Evolutionary conservation across 2,329 filamentous ascomycete genomes (phyloP), one percentile per base, ranked within the genome.

Genomic region (Alternaria gaisen): DNA sequence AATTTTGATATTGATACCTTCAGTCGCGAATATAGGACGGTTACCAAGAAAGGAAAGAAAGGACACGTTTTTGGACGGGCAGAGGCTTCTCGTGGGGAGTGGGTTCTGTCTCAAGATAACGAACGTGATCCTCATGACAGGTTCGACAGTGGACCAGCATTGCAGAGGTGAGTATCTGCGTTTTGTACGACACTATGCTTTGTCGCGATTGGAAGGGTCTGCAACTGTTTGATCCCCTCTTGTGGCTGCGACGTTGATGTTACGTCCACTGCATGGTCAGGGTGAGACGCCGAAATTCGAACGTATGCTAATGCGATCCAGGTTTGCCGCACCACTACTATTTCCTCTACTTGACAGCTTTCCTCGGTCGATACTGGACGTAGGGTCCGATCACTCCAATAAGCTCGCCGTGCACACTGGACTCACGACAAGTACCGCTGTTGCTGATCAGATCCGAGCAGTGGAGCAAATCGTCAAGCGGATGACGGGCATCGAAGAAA

Each of bases 321-420:
- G 83, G 61, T 88, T 86, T 70, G 80, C 83, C 46, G 80, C 79
- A 42, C 63, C 79, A 2, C 83, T 94, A 8, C 81, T 85, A 1
- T 95, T 93, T 72, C 93, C 94, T 1, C 74, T 94, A 28, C 84
- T 97, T 34, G 89, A 95, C 73, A 97, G 93, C 76, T 97, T 91
- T 74, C 95, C 95, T 46, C 30, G 58, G 1, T 81, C 82, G 30
- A 90, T 97, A 55, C 93, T 94, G 77, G 75, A 83, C 18, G 79
- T 83, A 53, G 75, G 76, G 2, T 67, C 66, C 24, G 70, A 66
- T 6, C 83, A 59, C 71, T 74, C 60, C 72, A 75, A 59, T 64
- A 75, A 72, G 66, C 59, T 90, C 60, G 82, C 83, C 65, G 68
- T 84, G 64, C 65, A 80, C 78, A 57, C 80, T 71, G 77, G 88